A percentile compares a stretch with the other conserved stretches of the same genome.
Conservation (phyloP, 1,284 basidiomycete species). For the Rhodotorula sp. region DNA sequence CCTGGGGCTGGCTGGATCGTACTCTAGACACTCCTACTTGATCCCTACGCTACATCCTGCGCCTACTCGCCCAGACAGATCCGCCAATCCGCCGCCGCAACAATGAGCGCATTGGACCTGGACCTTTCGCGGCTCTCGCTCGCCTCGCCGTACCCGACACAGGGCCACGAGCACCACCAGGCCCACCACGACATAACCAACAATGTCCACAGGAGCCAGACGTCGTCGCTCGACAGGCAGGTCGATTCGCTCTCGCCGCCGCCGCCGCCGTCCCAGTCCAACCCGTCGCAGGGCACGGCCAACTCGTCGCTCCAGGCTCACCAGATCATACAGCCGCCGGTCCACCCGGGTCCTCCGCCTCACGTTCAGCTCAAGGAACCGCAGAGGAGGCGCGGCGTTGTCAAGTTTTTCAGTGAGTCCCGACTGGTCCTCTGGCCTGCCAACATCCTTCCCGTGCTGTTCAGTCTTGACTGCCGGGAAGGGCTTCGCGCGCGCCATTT, state of each 20-base stretch:
- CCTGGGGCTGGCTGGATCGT: too few relatives aligned
- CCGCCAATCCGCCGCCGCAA: too few relatives aligned
- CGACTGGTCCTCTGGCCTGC: background rate
- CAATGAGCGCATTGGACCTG: slow-evolving; percentile 8
- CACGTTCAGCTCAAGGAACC: slow-evolving; percentile 31
- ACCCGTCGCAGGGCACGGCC: background rate
- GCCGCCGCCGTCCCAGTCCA: background rate
- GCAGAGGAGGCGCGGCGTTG: slow-evolving; percentile 33
- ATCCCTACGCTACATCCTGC: too few relatives aligned
- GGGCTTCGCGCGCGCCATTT: background rate
- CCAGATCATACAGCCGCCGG: slow-evolving; percentile 32
- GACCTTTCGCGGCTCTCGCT: slow-evolving; percentile 22
- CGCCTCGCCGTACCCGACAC: background rate
- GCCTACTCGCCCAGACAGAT: too few relatives aligned
- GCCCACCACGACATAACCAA: background rate
- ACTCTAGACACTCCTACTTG: too few relatives aligned
- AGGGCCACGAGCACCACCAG: background rate
- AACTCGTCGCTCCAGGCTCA: slow-evolving; percentile 21
- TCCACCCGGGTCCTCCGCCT: slow-evolving; percentile 30
- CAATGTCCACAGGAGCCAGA: background rate
- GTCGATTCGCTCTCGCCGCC: too few relatives aligned
- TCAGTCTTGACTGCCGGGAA: background rate
- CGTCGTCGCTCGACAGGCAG: slow-evolving; percentile 1
- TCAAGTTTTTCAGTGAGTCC: slow-evolving; percentile 40
- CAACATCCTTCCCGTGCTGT: background rate